A percentile compares a stretch with the other conserved stretches of the same genome.
Evolutionary conservation across 2,329 filamentous ascomycete species (phyloP).

Genomic region (Podosphaera aphanis): DNA sequence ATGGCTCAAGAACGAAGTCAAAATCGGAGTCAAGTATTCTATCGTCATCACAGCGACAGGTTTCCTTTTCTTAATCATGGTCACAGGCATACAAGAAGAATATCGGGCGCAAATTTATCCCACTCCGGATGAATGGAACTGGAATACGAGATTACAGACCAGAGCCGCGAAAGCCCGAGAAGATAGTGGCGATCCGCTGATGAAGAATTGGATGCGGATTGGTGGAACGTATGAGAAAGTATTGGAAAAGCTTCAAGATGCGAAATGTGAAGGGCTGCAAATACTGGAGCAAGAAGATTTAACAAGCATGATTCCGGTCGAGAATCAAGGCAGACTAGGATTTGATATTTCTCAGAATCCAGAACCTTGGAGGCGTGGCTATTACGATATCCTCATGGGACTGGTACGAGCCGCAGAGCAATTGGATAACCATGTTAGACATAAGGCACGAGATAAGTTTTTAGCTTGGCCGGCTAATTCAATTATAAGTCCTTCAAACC

Average conservation of each 20-base stretch:
- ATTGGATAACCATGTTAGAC: constrained; percentile 54
- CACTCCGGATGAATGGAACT: constrained; percentile 63
- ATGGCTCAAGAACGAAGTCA: constrained; percentile 48
- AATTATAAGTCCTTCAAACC: constrained; percentile 66
- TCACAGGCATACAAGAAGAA: constrained; percentile 49
- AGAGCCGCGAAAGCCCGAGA: constrained; percentile 24
- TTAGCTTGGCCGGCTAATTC: constrained; percentile 48
- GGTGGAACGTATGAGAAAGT: constrained; percentile 35
- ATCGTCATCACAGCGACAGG: constrained; percentile 21
- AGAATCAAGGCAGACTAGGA: constrained; percentile 26
- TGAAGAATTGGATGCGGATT: constrained; percentile 40
- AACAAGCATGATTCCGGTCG: constrained; percentile 28
- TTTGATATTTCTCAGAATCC: constrained; percentile 30
- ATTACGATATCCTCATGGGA: constrained; percentile 62
- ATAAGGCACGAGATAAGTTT: constrained; percentile 30
- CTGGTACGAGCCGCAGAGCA: constrained; percentile 57
- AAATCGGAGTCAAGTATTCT: constrained; percentile 44
- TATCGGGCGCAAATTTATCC: constrained; percentile 52
- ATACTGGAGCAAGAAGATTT: constrained; percentile 24
- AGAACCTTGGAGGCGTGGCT: constrained; percentile 67
- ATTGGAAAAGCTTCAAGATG: constrained; percentile 45
- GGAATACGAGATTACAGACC: constrained; percentile 42
- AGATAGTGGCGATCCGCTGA: constrained; percentile 6
- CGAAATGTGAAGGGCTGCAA: constrained; percentile 40
- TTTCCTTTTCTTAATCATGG: constrained; percentile 23